Base-by-base conservation (phyloP, 345 rosid genomes). In the Gossypium sturtianum region DNA sequence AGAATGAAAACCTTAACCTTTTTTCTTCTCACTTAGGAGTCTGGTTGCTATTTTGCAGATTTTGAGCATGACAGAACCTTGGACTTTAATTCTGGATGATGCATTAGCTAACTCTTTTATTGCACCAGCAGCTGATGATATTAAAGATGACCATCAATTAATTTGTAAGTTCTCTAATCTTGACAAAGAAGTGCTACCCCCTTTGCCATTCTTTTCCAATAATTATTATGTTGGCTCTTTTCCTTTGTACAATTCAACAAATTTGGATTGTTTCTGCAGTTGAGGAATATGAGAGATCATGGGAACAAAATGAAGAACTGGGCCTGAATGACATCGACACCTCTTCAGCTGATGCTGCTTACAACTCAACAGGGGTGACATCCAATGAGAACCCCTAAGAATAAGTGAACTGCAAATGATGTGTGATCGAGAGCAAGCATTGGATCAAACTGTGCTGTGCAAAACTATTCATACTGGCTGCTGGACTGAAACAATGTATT, bases 251-350 rank as follows among this genome's bases (percentile, higher is more conserved):
- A 7, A 19, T 61, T 29, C 65, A 65, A 48, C 20, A 13, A 29
- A 70, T 22, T 57, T 47, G 60, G 49, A 53, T 70, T 43, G 11
- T 56, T 27, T 58, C 57, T 67, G 34, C 91, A 90, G 98, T 75
- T 70, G 97, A 92, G 82, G 95, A 94, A 62, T 92, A 89, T 34
- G 89, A 83, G 82, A 90, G 98, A 66, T 87, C 97, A 12, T 92
- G 97, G 97, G 98, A 94, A 70, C 97, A 94, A 78, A 92, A 92
- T 10, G 98, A 94, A 78, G 98, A 94, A 57, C 76, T 94, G 80
- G 97, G 97, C 80, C 85, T 94, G 51, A 94, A 94, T 54, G 97
- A 90, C 77, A 89, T 94, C 0, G 95, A 92, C 76, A 94, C 98
- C 54, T 84, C 93, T 20, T 85, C 92, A 2, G 98, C 97, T 2